Base-by-base conservation (phyloP, 2,329 filamentous ascomycete species). In the Atkinsonella texensis region DNA sequence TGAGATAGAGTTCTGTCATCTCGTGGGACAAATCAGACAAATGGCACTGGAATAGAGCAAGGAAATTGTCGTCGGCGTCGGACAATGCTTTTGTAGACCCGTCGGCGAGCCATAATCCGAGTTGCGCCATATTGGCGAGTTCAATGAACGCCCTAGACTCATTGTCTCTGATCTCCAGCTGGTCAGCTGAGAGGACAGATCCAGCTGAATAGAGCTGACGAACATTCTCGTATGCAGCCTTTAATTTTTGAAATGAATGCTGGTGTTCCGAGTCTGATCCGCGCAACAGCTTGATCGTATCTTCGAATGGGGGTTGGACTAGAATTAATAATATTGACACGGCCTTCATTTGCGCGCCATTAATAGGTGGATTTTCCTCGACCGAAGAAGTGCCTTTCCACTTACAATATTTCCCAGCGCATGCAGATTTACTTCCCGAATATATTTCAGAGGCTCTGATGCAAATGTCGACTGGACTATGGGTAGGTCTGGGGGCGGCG, bases 91-190 rank as follows among this genome's bases (percentile, higher is more conserved):
- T 63, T 8, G 68, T 64, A 41, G 64, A 62, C 2, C 62, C 65
- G 31, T 68, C 68, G 32, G 71, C 61, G 1, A 71, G 53, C 62
- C 70, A 72, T 0, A 62, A 59, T 18, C 69, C 69, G 38, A 76
- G 68, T 39, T 73, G 70, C 3, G 74, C 73, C 52, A 78, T 63
- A 53, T 78, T 77, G 10, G 71, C 68, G 55, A 77, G 65, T 41
- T 73, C 70, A 20, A 77, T 64, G 28, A 69, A 61, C 13, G 63
- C 64, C 23, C 61, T 60, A 18, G 62, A 61, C 42, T 70, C 65
- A 23, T 57, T 49, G 33, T 64, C 61, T 44, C 64, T 57, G 13
- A 67, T 55, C 35, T 65, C 62, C n/a, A 67, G 55, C n/a, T 69
- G 63, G 17, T 63, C 58, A 33, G 63, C 61, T 1, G 62, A 63